Evolutionary conservation across 306 rosid species (phyloP), one percentile per base, ranked within the genome.

Genomic region (Vigna hirtella): DNA sequence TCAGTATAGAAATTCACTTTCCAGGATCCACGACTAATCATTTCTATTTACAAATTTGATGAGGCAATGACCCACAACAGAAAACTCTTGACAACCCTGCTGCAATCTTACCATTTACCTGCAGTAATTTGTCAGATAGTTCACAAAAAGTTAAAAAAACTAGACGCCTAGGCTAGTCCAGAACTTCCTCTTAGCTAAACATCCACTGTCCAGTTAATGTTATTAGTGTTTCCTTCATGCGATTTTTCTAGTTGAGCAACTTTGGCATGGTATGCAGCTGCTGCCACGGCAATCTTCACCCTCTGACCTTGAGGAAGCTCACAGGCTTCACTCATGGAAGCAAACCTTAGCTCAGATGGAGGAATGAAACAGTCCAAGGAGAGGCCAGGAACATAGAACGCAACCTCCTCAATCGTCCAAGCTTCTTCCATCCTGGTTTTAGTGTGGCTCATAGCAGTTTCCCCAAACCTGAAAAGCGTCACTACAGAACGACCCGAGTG

Each of bases 381-480:
- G 74, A 96, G 91, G 53, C 99, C 99, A 0, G 98, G 99, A 51
- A 96, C 99, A 38, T 91, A 91, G 84, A 96, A 96, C 0, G 98
- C 99, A 59, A 93, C 97, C 85, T 96, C 99, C 87, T 96, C 99
- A 34, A 96, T 91, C 1, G 99, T 89, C 99, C 99, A 96, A 56
- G 98, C 96, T 85, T 96, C 99, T 84, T 96, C 99, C 99, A 96
- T 96, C 85, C 93, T 85, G 14, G 99, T 93, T 77, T 96, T 96
- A 2, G 99, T 91, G 89, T 96, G 99, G 80, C 98, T 93, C 99
- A 96, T 85, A 51, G 99, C 97, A 9, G 99, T 96, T 84, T 96
- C 99, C 72, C 99, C 99, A 59, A 96, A 96, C 84, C 99, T 88
- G 94, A 96, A 96, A 66, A 96, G 98, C 18, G 99, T 96, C 71